Conservation (phyloP, 768 basidiomycete species). For the Leucosporidium yakuticum region DNA sequence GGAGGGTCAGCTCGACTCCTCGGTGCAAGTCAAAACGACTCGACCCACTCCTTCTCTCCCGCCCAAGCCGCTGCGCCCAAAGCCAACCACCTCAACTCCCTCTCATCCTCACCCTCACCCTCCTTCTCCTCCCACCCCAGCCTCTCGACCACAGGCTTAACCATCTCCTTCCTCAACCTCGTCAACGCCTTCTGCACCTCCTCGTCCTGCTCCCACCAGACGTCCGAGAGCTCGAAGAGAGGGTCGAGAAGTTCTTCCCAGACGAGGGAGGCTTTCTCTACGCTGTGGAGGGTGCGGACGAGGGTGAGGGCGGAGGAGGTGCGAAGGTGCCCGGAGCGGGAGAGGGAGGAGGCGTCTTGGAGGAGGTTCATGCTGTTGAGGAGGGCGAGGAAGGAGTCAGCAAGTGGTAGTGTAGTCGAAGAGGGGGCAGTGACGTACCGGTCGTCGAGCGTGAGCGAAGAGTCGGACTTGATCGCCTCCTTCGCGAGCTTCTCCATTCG, state of each 20-base stretch:
- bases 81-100: conserved; percentile 40
- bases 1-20: background rate
- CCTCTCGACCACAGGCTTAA: conserved; percentile 66
- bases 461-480: conserved; percentile 64
- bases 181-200: conserved; percentile 49
- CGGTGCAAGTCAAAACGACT: conserved; percentile 38
- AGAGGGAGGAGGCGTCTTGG: conserved; percentile 70
- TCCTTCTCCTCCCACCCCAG: conserved; percentile 70
- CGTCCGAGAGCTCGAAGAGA: conserved; percentile 53
- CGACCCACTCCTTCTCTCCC: conserved; percentile 37
- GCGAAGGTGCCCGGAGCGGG: conserved; percentile 70
- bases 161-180: conserved; percentile 40
- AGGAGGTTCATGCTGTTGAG: conserved; percentile 63
- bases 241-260: conserved; percentile 65
- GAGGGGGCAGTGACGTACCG: conserved; percentile 42
- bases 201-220: conserved; percentile 77
- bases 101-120: conserved; percentile 45
- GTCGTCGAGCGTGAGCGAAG: conserved; percentile 72
- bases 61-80: conserved; percentile 50
- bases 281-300: conserved; percentile 55
- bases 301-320: conserved; percentile 72
- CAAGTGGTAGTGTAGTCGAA: background rate
- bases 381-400: background rate
- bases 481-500: conserved; percentile 68
- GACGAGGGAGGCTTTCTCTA: conserved; percentile 56